Percentiles rank a stretch among this genome's conserved stretches.
phyloP scores from a whole-genome alignment of 164 flowering plant genomes.

The Magnolia sinica region DNA sequence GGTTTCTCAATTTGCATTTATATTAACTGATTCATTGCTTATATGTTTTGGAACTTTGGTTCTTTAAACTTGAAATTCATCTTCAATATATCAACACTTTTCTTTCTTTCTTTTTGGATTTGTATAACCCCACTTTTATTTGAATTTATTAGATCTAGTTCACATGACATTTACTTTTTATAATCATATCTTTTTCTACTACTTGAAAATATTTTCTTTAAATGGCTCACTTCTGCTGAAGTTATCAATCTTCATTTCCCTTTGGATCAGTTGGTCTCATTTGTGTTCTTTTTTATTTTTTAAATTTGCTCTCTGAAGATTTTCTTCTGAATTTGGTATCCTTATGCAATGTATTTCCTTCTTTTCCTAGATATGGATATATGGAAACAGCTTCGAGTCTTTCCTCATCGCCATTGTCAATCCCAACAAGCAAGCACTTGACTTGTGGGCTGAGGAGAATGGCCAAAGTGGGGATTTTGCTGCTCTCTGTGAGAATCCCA shows the following conservation, averaged over 20 bases:
- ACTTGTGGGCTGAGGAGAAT: conserved; percentile 64
- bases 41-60: not conserved
- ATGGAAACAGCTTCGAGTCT: conserved; percentile 93
- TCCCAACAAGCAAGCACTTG: conserved; percentile 69
- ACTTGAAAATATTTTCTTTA: too few species aligned
- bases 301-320: not conserved
- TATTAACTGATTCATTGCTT: not conserved
- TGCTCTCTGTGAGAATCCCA: conserved; percentile 69
- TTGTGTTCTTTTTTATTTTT: not conserved
- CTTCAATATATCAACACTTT: too few species aligned
- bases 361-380: conserved; percentile 79
- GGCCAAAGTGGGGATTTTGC: conserved; percentile 62
- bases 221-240: too few species aligned
- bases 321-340: not conserved
- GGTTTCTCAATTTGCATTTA: not conserved
- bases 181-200: too few species aligned
- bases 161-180: too few species aligned
- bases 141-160: too few species aligned
- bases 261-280: too few species aligned
- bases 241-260: too few species aligned
- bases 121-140: not conserved
- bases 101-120: too few species aligned
- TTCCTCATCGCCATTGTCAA: conserved; percentile 83
- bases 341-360: not conserved
- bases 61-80: too few species aligned